These are phyloP conservation scores for Ramaria sp. DNA, from an alignment of 768 basidiomycete genomes.

Conservation along the genomic window DNA sequence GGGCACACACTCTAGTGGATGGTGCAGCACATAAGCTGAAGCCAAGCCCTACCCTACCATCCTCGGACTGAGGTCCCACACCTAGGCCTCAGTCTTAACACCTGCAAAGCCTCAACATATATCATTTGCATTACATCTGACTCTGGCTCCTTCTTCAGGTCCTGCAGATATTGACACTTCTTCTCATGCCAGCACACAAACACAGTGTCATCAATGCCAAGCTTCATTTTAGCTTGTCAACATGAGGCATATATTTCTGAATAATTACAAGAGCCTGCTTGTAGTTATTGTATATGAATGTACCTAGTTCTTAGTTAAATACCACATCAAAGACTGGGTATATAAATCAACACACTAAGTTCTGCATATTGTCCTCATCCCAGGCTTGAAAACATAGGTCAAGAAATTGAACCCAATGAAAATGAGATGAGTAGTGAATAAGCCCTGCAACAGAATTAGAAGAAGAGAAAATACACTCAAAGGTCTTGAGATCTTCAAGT, in stretches of 20 bases:
- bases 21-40: no score
- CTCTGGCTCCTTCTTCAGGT: not conserved
- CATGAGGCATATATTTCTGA: not conserved
- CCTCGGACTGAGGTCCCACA: no score
- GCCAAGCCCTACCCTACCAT: no score
- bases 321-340: not conserved
- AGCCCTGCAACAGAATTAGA: constrained; percentile 18
- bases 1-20: no score
- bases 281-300: constrained; percentile 2
- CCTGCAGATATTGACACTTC: not conserved
- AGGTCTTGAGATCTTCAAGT: constrained; percentile 25
- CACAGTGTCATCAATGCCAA: not conserved
- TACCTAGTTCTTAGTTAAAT: not conserved
- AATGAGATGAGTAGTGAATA: constrained; percentile 19
- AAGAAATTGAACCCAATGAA: constrained; percentile 20
- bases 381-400: constrained; percentile 23
- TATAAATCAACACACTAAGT: constrained; percentile 11
- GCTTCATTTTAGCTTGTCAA: not conserved
- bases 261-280: constrained; percentile 2
- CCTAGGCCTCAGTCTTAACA: no score
- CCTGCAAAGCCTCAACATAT: not conserved
- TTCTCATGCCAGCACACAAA: not conserved
- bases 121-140: not conserved
- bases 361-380: constrained; percentile 25
- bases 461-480: constrained; percentile 23